Base-by-base conservation (phyloP, 495 filamentous ascomycete species). In the Symbiotaphrina buchneri region DNA sequence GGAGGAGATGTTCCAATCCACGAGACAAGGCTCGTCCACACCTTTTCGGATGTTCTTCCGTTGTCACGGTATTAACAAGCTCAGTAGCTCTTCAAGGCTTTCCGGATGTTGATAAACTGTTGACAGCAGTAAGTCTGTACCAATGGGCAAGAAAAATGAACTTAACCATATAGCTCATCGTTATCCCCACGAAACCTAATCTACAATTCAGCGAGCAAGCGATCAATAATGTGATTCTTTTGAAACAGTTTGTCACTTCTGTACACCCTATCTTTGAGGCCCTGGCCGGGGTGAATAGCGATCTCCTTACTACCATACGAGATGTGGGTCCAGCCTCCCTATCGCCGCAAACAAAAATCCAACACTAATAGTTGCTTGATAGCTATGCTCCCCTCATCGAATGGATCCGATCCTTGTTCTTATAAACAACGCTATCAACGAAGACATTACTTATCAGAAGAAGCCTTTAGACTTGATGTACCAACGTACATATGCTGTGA, bases 401-500 rank as follows among this genome's bases (percentile, higher is more conserved):
- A 56, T 73, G 24, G 53, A 51, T 14, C 55, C 58, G 3, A 57
- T 84, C 3, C 54, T 73, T 31, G 46, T 58, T 5, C 41, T 80
- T 2, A 84, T 95, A 33, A 53, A 67, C 28, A 47, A 54, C 18
- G 70, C 68, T 0, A 73, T 97, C 39, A 91, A 95, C 35, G 67
- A 78, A 28, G 74, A 87, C 47, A 73, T 77, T 1, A 62, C 59
- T 3, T 91, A 75, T 42, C 71, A 79, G 39, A 79, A 63, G 30
- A 66, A 69, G 24, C 79, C 87, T 2, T 61, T 95, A 6, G 87
- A 92, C 36, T 55, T 91, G 32, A 66, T 83, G 31, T 90, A 94
- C 41, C 90, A 97, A 47, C 61, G 87, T 29, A 82, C 79, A 8
- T 93, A 91, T 52, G 87, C 87, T 31, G 68, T 97, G 22, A 87